Base-by-base conservation (phyloP, 1,284 basidiomycete species). In the Volvariella surrecta region DNA sequence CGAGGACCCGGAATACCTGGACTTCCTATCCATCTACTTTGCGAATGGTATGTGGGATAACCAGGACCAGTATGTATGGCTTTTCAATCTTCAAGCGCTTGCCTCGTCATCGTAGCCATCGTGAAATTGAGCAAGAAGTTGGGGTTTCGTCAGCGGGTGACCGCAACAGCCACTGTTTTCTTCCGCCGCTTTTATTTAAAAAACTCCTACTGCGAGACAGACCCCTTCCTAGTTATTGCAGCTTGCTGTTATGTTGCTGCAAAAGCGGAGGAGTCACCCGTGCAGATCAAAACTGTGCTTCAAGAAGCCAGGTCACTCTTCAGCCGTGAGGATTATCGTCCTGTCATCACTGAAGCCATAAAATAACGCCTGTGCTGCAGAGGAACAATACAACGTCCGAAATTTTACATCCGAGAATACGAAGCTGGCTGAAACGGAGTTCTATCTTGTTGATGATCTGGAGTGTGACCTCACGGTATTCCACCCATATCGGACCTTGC, bases 351-450 rank as follows among this genome's bases (percentile, higher is more conserved):
- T n/a, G n/a, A n/a, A n/a, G n/a, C n/a, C n/a, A n/a, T n/a, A n/a
- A 45, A 15, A 20, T 30, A 4, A 24, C n/a, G 8, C 10, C 17
- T 31, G 20, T 9, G 20, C 16, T 37, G 3, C 44, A 78, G 75
- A 70, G 32, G 76, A 76, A 54, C 76, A 76, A 24, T 86, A 86
- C 52, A 75, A 74, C 11, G 68, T 85, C 55, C 85, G 87, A 56
- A 66, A 75, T 24, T 91, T 95, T 54, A 81, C 89, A 0, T 75
- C 82, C 0, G 92, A 97, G 57, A 83, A 91, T 52, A 77, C 83
- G n/a, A 91, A 90, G 56, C 68, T 99, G 3, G 95, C 94, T 3
- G 94, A 98, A 61, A 97, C 97, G 94, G 95, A 98, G 61, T 98
- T 98, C 65, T 98, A 97, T 63, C 78, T 99, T 10, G 79, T 99